phyloP scores from a whole-genome alignment of 306 rosid species.

The Sesbania bispinosa region DNA sequence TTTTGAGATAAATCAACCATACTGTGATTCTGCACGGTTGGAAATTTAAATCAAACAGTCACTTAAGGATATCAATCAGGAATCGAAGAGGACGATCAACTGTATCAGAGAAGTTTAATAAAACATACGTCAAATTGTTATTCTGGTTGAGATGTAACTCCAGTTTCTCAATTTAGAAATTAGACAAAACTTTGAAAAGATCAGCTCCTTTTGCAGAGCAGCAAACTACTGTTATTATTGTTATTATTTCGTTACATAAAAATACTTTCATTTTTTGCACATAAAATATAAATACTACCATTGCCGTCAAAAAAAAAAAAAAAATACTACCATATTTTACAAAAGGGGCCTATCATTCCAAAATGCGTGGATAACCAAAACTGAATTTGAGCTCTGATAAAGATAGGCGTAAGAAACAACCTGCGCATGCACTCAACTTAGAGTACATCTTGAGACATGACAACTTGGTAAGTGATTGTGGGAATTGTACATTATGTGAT shows the following conservation, averaged over 20 bases:
- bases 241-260: not conserved
- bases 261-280: not conserved
- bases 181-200: conserved; percentile 18
- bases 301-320: too few species aligned
- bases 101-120: not conserved
- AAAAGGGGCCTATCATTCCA: conserved; percentile 2
- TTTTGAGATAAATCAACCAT: too few species aligned
- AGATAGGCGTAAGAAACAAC: too few species aligned
- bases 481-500: conserved; percentile 59
- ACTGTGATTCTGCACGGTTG: too few species aligned
- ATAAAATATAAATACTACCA: not conserved
- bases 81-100: not conserved
- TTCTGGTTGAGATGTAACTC: not conserved
- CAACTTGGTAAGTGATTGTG: not conserved
- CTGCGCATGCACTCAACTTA: conserved; percentile 18
- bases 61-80: too few species aligned
- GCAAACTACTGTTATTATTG: not conserved
- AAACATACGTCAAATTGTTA: not conserved
- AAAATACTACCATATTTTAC: conserved; percentile 28
- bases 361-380: conserved; percentile 19
- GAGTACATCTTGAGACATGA: not conserved
- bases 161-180: conserved; percentile 4
- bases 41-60: too few species aligned
- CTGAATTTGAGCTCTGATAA: conserved; percentile 30
- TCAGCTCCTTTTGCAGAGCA: conserved; percentile 19